Evolutionary conservation across 164 flowering plant genomes (phyloP), one percentile per base, ranked within the genome.

Genomic region (Magnolia kwangsiensis): DNA sequence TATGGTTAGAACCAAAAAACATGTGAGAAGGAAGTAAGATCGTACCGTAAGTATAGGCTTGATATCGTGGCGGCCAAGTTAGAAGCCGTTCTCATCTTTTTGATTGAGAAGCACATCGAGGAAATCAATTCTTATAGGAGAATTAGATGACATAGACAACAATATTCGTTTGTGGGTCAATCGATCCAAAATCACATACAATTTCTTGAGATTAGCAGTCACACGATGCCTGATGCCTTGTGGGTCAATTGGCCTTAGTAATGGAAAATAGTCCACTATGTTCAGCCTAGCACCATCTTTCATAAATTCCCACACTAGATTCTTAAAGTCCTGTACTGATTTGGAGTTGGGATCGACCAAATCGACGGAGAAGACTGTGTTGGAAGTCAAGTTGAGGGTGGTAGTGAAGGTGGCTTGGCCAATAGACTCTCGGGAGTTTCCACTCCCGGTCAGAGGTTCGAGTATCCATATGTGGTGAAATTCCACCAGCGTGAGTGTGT

Each of bases 331-430:
- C 10, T 69, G 51, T 2, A 74, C 77, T 0, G 31, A 20, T 8
- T 74, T 74, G 1, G 81, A 78, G 23, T 7, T 50, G 3, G 63
- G 74, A 37, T 76, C 74, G 0, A 75, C 74, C 69, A 79, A 20
- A 29, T 81, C 80, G 4, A 45, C 7, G 0, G 83, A 81, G 59
- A 81, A 79, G 8, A 83, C n/a, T 0, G 82, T 76, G 77, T 78
- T 74, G 0, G 85, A 81, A 10, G 81, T n/a, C 69, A 75, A 29
- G 50, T 77, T 81, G 8, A 83, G 69, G 2, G 59, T 61, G 8
- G 79, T 72, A 8, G 45, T 50, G 58, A 80, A 77, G 4, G 75
- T 77, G 2, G 23, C 72, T 27, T 50, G 14, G 9, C 83, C 78
- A 20, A 83, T 70, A n/a, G n/a, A n/a, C n/a, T n/a, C n/a, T n/a